Base-by-base conservation (phyloP, 768 basidiomycete species). In the Lepiota brunneoincarnata region DNA sequence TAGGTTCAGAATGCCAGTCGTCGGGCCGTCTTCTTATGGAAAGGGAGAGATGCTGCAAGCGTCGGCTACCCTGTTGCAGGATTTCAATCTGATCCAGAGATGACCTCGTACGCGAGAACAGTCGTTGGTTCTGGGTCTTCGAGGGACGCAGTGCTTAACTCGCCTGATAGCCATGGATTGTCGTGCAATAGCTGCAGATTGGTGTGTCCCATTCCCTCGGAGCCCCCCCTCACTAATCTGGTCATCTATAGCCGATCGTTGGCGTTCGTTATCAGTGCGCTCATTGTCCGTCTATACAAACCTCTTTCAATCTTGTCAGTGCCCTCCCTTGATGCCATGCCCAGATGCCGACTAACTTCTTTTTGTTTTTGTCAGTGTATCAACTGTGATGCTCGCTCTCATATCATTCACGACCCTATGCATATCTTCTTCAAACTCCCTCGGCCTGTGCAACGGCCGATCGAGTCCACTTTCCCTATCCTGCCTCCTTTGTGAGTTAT, bases 381-480 rank as follows among this genome's bases (percentile, higher is more conserved):
- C 18, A 75, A 74, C 24, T 98, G 94, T 65, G 94, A 98, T 69
- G 70, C 72, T 26, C 77, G 75, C 38, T 96, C 93, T 0, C 91
- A 93, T 63, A 69, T 76, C 5, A 62, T 91, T 15, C 94, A 98
- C 63, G 85, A 96, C 65, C 84, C 92, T 0, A 80, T 78, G 70
- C 94, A 98, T 57, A 73, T 88, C 10, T 98, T 97, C 72, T 83
- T 96, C 76, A 95, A 92, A 63, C 75, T 98, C 31, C 84, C 84
- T 31, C 80, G 90, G 17, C 91, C 89, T 2, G 86, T 95, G 10
- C 79, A 91, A 24, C 75, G 77, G 12, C 78, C 67, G 4, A 58
- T 80, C 3, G 70, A 75, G 59, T 81, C 81, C 0, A 62, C 75
- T 0, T 70, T 66, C n/a, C 80, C 87, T 0, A 72, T 94, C 59